Percentiles rank a stretch among this genome's conserved stretches.
Evolutionary conservation across 176 grass and related monocot genomes (phyloP).

Genomic region (Metroxylon sagu): DNA sequence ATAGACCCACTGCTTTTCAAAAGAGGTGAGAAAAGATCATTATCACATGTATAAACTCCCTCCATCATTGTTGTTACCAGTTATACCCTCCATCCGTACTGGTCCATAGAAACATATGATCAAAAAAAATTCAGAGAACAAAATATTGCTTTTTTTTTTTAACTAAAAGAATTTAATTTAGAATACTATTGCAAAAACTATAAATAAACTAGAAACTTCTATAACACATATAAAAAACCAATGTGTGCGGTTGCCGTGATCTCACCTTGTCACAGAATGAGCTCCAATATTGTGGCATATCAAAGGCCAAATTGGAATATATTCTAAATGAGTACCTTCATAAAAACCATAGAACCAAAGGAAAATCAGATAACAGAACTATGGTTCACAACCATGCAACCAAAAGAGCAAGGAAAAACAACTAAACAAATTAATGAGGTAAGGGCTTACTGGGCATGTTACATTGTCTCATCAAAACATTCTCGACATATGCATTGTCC

Average conservation of each 20-base stretch:
- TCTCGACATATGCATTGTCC: conserved; percentile 77
- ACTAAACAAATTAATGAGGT: conserved; percentile 5
- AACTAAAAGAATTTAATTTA: too few species aligned
- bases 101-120: too few species aligned
- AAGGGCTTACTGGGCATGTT: conserved; percentile 56
- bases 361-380: neutral
- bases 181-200: too few species aligned
- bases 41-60: too few species aligned
- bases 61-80: too few species aligned
- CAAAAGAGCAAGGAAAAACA: neutral
- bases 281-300: conserved; percentile 43
- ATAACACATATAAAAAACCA: too few species aligned
- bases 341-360: conserved; percentile 25
- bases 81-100: too few species aligned
- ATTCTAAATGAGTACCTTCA: conserved; percentile 74
- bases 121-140: too few species aligned
- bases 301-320: conserved; percentile 58
- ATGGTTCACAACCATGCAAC: conserved; percentile 5
- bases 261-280: conserved; percentile 69
- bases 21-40: too few species aligned
- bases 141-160: too few species aligned
- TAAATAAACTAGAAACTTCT: too few species aligned
- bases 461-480: conserved; percentile 60
- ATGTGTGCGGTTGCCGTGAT: neutral
- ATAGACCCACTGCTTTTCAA: too few species aligned